phyloP scores from a whole-genome alignment of 2,329 filamentous ascomycete genomes.

The Aspergillus caelatus region DNA sequence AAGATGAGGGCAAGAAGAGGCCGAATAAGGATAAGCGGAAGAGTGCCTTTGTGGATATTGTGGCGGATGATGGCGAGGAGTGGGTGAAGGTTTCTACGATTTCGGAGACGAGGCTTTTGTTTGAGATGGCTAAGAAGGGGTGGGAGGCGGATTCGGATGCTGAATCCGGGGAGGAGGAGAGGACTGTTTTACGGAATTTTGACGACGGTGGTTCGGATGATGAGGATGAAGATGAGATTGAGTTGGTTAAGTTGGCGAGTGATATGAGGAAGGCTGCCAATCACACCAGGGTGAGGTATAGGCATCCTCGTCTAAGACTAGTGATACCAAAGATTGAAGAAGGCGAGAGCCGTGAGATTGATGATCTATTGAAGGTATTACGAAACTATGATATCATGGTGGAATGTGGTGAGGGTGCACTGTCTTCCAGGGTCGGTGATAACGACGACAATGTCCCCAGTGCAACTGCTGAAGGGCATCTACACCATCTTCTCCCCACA shows the following conservation, averaged over 20 bases:
- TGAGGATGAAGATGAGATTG: slow-evolving; percentile 59
- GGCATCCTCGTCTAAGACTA: slow-evolving; percentile 61
- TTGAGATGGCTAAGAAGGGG: slow-evolving; percentile 70
- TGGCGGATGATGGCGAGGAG: slow-evolving; percentile 63
- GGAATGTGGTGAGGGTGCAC: slow-evolving; percentile 35
- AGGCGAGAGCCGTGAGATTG: slow-evolving; percentile 56
- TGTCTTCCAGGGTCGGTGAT: slow-evolving; percentile 7
- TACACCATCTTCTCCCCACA: slow-evolving; percentile 43
- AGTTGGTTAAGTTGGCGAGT: slow-evolving; percentile 62
- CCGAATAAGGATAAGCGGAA: slow-evolving; percentile 48
- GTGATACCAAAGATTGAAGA: slow-evolving; percentile 62
- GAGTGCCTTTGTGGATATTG: slow-evolving; percentile 64
- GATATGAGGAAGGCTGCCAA: slow-evolving; percentile 61
- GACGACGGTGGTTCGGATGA: slow-evolving; percentile 44
- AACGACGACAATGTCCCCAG: slow-evolving; percentile 11
- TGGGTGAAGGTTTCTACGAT: slow-evolving; percentile 72
- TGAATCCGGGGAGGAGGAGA: slow-evolving; percentile 41
- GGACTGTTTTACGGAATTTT: slow-evolving; percentile 31
- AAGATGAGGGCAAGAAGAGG: slow-evolving; percentile 25
- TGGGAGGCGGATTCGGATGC: slow-evolving; percentile 59
- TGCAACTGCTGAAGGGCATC: slow-evolving; percentile 19
- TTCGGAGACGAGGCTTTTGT: slow-evolving; percentile 64
- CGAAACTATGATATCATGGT: slow-evolving; percentile 52
- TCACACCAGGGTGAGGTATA: slow-evolving; percentile 61
- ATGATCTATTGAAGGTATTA: slow-evolving; percentile 59